A percentile compares a stretch with the other conserved stretches of the same genome.
These are phyloP conservation scores for Cavenderia fasciculata DNA, from an alignment of 78 protist species.

Conservation along the genomic window DNA sequence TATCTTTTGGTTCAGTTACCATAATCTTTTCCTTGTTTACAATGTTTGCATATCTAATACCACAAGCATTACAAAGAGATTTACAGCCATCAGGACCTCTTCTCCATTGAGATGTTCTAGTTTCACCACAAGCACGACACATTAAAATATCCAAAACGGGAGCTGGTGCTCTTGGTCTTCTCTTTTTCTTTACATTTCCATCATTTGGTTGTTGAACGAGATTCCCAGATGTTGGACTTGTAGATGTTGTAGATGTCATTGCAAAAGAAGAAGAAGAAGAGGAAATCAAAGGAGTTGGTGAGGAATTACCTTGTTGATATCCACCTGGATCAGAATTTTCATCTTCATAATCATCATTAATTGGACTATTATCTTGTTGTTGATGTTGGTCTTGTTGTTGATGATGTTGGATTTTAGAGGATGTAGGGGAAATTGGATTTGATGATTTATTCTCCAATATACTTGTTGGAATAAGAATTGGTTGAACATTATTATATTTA, in stretches of 20 bases:
- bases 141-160: constrained; percentile 50
- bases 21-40: constrained; percentile 62
- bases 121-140: constrained; percentile 71
- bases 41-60: constrained; percentile 74
- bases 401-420: background rate
- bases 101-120: constrained; percentile 74
- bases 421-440: background rate
- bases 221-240: background rate
- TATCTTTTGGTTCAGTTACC: constrained; percentile 6
- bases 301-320: background rate
- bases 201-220: background rate
- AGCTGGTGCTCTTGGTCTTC: constrained; percentile 81
- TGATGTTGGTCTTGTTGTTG: constrained; percentile 21
- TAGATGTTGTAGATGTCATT: background rate
- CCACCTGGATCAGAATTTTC: background rate
- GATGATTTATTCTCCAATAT: background rate
- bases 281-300: background rate
- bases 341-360: background rate
- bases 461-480: background rate
- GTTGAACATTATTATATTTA: too few species aligned
- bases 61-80: constrained; percentile 79
- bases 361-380: background rate
- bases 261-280: background rate
- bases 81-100: constrained; percentile 80
- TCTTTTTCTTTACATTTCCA: constrained; percentile 19